Percentiles rank a stretch among this genome's conserved stretches.
Evolutionary conservation across 192 early-diverging fungal genomes (phyloP).

Genomic region (Backusella westeae): DNA sequence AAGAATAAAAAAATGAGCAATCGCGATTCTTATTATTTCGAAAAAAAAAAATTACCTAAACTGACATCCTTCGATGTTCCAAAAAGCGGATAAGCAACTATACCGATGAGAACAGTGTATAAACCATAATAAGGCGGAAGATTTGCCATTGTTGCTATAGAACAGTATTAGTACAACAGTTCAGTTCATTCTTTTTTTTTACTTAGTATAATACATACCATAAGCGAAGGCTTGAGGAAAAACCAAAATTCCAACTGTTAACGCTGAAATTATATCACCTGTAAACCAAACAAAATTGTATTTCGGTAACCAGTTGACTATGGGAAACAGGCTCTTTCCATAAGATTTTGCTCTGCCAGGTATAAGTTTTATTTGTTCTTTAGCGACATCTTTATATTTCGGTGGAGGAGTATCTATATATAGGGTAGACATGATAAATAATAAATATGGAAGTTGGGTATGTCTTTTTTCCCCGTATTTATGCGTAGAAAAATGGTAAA

Average conservation of each 20-base stretch:
- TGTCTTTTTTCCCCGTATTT: not conserved
- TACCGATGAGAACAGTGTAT: slow-evolving; percentile 71
- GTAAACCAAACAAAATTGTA: slow-evolving; percentile 55
- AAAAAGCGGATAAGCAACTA: slow-evolving; percentile 69
- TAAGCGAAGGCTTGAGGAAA: slow-evolving; percentile 76
- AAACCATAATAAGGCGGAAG: slow-evolving; percentile 74
- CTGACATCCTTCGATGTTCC: slow-evolving; percentile 74
- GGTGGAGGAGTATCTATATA: not conserved
- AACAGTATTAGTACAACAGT: not conserved
- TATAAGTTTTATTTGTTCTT: not conserved
- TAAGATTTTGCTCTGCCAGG: not conserved
- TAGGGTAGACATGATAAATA: not conserved
- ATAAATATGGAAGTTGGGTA: not conserved
- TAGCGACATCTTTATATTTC: not conserved
- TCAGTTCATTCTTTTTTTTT: not conserved
- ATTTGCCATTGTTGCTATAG: slow-evolving; percentile 61
- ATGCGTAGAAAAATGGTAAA: not conserved
- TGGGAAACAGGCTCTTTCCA: slow-evolving; percentile 37
- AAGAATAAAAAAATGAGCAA: not conserved
- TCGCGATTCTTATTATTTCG: not conserved
- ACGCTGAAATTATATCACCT: slow-evolving; percentile 66
- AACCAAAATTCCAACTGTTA: slow-evolving; percentile 71
- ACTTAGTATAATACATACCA: slow-evolving; percentile 17
- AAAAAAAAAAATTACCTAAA: slow-evolving; percentile 46
- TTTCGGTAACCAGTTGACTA: slow-evolving; percentile 47